Base-by-base conservation (phyloP, 805 yeast genomes). In the Yarrowia sp. region DNA sequence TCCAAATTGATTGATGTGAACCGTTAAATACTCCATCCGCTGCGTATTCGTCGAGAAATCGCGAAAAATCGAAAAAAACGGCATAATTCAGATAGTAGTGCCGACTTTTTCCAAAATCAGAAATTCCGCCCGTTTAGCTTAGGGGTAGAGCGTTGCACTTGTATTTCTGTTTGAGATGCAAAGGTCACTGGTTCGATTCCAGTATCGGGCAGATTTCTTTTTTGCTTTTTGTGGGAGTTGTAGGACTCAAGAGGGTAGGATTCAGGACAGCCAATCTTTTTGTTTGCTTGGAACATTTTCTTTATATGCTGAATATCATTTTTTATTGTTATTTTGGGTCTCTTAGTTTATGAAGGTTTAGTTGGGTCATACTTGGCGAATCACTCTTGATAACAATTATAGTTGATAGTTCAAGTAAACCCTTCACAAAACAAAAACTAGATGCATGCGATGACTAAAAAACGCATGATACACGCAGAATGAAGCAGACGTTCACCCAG, bases 121-220 rank as follows among this genome's bases (percentile, higher is more conserved):
- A 18, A 50, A 50, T 11, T 17, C 10, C 31, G 57, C 57, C 57
- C 57, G 57, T 50, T 33, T 50, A 50, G 57, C 57, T 50, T 50
- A 50, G 57, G 57, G 57, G 57, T 50, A 50, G 57, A 50, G 57
- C 57, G 57, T 50, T 50, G 57, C 57, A 50, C 57, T 50, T 50
- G 57, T 50, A 50, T 35, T 50, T 50, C 57, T 8, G 17, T 50
- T 35, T 50, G 57, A 50, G 57, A 50, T 50, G 57, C 57, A 50
- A 50, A 50, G 57, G 57, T 50, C 57, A 50, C 57, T 50, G 57
- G 57, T 50, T 50, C 57, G 57, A 50, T 50, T 50, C 57, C 57
- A 50, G 57, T 50, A 33, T 50, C 57, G 57, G 57, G 57, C 57
- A 50, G 35, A 32, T 35, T 35, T 50, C 14, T 35, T 50, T 48